These are phyloP conservation scores for Porphyridium purpureum DNA, from an alignment of 23 red algal genomes.

Conservation along the genomic window DNA sequence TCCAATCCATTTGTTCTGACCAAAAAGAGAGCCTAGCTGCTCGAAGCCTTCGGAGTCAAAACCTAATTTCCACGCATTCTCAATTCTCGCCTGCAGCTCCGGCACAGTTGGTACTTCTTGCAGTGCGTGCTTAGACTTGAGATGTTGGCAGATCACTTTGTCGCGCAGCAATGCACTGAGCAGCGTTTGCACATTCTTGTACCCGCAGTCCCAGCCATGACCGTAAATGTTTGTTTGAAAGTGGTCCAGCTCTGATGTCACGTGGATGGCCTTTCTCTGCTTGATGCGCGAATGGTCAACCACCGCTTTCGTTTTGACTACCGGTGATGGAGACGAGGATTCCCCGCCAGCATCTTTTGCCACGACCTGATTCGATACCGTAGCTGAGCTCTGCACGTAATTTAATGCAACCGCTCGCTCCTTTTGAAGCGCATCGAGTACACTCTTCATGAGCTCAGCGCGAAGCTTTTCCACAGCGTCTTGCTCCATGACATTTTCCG, in stretches of 20 bases:
- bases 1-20: not conserved
- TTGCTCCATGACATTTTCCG: no score
- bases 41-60: not conserved
- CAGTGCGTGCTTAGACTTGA: not conserved
- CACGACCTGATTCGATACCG: no score
- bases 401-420: no score
- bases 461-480: no score
- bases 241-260: not conserved
- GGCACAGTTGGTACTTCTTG: not conserved
- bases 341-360: no score
- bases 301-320: no score
- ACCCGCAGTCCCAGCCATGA: conserved; percentile 1
- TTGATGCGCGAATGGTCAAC: no score
- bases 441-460: no score
- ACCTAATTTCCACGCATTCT: not conserved
- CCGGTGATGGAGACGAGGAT: no score
- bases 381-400: no score
- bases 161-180: not conserved
- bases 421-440: no score
- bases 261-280: no score
- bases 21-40: not conserved
- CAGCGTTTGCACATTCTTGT: conserved; percentile 1
- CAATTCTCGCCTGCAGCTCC: not conserved
- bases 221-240: not conserved
- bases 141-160: not conserved